These are phyloP conservation scores for Aspergillus pseudoglaucus DNA, from an alignment of 2,329 filamentous ascomycete species.

Conservation along the genomic window DNA sequence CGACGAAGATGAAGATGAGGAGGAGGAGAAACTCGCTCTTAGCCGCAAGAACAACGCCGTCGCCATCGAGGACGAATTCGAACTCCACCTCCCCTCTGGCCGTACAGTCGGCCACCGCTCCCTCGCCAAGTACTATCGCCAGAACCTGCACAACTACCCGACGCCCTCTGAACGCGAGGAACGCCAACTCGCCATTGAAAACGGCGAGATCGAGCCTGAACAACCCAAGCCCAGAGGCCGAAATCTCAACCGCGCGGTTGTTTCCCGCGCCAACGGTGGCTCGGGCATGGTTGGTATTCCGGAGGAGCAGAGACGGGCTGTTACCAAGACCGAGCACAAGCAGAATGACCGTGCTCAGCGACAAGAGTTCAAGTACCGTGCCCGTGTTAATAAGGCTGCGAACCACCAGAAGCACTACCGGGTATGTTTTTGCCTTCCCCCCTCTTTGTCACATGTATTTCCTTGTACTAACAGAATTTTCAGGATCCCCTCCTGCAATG, in stretches of 20 bases:
- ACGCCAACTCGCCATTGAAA: constrained; percentile 53
- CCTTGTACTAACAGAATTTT: constrained; percentile 12
- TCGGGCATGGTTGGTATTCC: constrained; percentile 70
- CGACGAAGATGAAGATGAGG: constrained; percentile 72
- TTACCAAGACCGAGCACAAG: constrained; percentile 61
- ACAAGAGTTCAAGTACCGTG: constrained; percentile 58
- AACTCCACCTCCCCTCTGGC: constrained; percentile 86
- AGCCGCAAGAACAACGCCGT: constrained; percentile 66
- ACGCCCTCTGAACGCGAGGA: constrained; percentile 68
- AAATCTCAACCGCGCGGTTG: constrained; percentile 47
- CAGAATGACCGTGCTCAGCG: constrained; percentile 60
- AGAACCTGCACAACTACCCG: constrained; percentile 83
- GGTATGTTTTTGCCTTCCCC: constrained; percentile 35
- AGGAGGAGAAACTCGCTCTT: constrained; percentile 70
- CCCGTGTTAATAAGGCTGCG: constrained; percentile 62
- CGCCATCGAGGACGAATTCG: constrained; percentile 88
- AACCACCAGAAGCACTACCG: constrained; percentile 76
- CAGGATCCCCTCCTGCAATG: constrained; percentile 50
- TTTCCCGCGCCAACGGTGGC: constrained; percentile 65
- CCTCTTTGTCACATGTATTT: background rate
- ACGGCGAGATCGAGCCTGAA: constrained; percentile 43
- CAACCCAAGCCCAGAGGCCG: constrained; percentile 34
- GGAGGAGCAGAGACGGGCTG: constrained; percentile 66
- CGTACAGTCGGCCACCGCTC: constrained; percentile 86
- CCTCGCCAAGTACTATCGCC: constrained; percentile 78